phyloP scores from a whole-genome alignment of 116 monocot species.

The Iris pallida region DNA sequence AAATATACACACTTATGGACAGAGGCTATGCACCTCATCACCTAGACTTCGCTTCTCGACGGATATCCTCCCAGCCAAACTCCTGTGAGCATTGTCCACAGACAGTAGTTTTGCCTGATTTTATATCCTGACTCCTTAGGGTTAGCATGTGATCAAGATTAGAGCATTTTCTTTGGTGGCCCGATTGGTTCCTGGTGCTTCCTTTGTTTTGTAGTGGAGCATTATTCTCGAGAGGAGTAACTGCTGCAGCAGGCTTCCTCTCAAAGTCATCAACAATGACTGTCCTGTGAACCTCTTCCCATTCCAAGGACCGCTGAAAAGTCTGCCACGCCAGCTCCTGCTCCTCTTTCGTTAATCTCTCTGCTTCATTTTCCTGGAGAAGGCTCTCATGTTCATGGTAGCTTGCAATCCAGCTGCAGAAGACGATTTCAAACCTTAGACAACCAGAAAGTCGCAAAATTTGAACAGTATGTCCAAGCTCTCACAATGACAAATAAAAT shows the following conservation, averaged over 20 bases:
- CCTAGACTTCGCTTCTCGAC: conserved; percentile 60
- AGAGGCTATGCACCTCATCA: conserved; percentile 25
- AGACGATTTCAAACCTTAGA: not conserved
- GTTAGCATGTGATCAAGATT: conserved; percentile 85
- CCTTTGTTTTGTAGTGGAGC: conserved; percentile 32
- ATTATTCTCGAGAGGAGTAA: conserved; percentile 9
- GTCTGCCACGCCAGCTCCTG: conserved; percentile 84
- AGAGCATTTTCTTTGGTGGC: conserved; percentile 62
- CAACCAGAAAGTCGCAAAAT: too few species aligned
- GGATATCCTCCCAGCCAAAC: conserved; percentile 93
- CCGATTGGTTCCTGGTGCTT: conserved; percentile 12
- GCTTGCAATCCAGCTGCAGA: conserved; percentile 80
- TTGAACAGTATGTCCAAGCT: too few species aligned
- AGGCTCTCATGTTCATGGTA: conserved; percentile 94
- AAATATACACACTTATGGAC: not conserved
- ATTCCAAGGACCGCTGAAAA: conserved; percentile 45
- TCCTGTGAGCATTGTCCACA: conserved; percentile 77
- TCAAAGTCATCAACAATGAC: conserved; percentile 29
- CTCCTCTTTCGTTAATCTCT: conserved; percentile 85
- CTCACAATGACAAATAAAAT: too few species aligned
- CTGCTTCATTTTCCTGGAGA: conserved; percentile 90
- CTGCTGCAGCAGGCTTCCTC: conserved; percentile 16
- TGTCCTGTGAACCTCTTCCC: conserved; percentile 58
- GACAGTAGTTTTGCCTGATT: conserved; percentile 48
- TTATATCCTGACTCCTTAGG: conserved; percentile 67